Base-by-base conservation (phyloP, 768 basidiomycete species). In the Erythrobasidium yunnanense region DNA sequence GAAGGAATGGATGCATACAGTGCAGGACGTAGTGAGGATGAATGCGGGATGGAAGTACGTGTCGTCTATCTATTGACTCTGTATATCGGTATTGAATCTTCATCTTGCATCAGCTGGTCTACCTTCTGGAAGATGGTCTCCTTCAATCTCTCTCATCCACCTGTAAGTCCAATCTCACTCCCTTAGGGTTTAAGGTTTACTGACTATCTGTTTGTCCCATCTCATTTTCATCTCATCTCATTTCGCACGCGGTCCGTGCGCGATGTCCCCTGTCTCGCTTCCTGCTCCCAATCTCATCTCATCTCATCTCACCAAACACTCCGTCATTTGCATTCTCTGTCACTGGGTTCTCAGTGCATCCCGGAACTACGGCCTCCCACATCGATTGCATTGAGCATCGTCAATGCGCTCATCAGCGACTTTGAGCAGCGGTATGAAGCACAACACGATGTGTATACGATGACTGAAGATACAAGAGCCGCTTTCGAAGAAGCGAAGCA, bases 21-120 rank as follows among this genome's bases (percentile, higher is more conserved):
- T 72, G 2, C 68, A 67, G 15, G 65, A 33, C 22, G 29, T 72
- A 7, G 60, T 72, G 4, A 47, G 58, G 35, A 33, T 56, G 52
- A 72, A 67, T 25, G 70, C 67, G 5, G 71, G 71, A 0, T 72
- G 71, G 71, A 63, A 66, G 71, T 72, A 42, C 50, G 38, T 22
- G n/a, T 52, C n/a, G 20, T 7, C n/a, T 33, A n/a, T 34, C 46
- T 0, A 1, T 13, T 25, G 4, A 7, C 4, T 11, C 38, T 11
- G 11, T 42, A 11, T 42, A n/a, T n/a, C 38, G 38, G 38, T 42
- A 42, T n/a, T 42, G 38, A 42, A 3, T 22, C 8, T 0, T 25
- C 1, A 5, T 25, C 18, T 2, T 1, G 8, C 20, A 25, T 30
- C 46, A 71, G 70, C 49, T 71, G 66, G 63, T 55, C 45, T n/a